Conservation (phyloP, 164 flowering plant genomes). For the Macadamia tetraphylla region DNA sequence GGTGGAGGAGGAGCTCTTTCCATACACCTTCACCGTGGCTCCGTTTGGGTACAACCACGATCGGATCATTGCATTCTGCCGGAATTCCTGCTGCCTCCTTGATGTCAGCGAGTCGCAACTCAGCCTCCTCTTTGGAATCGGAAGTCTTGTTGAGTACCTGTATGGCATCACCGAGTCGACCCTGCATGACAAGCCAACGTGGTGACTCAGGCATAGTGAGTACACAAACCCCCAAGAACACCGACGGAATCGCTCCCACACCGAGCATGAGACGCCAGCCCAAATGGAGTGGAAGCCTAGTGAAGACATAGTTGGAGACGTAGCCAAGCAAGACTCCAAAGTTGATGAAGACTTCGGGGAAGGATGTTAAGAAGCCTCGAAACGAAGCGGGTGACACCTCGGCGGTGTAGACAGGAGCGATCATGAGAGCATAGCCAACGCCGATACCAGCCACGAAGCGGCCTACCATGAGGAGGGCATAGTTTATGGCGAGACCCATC, state of each 20-base stretch:
- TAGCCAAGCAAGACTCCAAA: slow-evolving; percentile 26
- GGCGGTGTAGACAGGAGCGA: slow-evolving; percentile 51
- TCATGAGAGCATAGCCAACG: slow-evolving; percentile 43
- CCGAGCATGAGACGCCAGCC: slow-evolving; percentile 30
- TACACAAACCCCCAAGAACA: slow-evolving; percentile 9
- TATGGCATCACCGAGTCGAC: slow-evolving; percentile 21
- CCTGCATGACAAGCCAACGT: slow-evolving; percentile 24
- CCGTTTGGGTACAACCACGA: slow-evolving; percentile 8
- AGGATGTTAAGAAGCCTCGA: slow-evolving; percentile 46
- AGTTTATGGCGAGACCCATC: slow-evolving; percentile 45
- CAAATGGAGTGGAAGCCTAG: slow-evolving; percentile 4
- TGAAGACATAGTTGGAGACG: slow-evolving; percentile 17
- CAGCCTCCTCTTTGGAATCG: slow-evolving; percentile 15
- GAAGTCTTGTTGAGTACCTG: slow-evolving; percentile 11
- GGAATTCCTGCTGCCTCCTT: slow-evolving; percentile 20
- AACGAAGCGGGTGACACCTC: slow-evolving; percentile 44
- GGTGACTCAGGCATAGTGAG: slow-evolving; percentile 24
- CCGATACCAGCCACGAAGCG: slow-evolving; percentile 51
- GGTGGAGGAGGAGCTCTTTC: slow-evolving; percentile 16
- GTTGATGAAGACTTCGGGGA: slow-evolving; percentile 50
- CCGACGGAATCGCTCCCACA: slow-evolving; percentile 15
- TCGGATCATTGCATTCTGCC: slow-evolving; percentile 7
- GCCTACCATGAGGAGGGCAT: slow-evolving; percentile 45
- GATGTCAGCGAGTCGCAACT: slow-evolving; percentile 13
- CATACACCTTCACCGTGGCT: slow-evolving; percentile 19